Evolutionary conservation across 169 alveolate species (phyloP).

Genomic region (Babesia bigemina): DNA sequence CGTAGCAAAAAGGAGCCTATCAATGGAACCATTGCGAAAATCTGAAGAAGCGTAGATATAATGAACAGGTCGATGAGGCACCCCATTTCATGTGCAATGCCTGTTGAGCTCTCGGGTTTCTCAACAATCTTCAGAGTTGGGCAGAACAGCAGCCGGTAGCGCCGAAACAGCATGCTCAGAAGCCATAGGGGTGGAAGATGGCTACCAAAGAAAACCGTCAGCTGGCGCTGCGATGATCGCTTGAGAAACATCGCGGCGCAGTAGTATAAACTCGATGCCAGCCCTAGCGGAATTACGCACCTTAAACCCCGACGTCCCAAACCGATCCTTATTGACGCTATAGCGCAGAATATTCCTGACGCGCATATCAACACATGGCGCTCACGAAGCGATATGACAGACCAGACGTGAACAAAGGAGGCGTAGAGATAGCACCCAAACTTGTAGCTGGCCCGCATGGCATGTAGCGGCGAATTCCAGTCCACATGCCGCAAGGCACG

Average conservation of each 20-base stretch:
- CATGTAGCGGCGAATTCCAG: slow-evolving; percentile 49
- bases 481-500: slow-evolving; percentile 27
- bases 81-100: neutral
- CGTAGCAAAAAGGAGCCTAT: slow-evolving; percentile 23
- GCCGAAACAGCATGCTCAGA: slow-evolving; percentile 14
- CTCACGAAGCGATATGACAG: slow-evolving; percentile 5
- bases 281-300: slow-evolving; percentile 19
- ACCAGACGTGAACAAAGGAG: slow-evolving; percentile 7
- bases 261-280: slow-evolving; percentile 13
- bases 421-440: neutral
- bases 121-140: slow-evolving; percentile 9
- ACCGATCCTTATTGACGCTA: slow-evolving; percentile 18
- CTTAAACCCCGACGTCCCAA: slow-evolving; percentile 36
- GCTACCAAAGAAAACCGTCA: neutral
- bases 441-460: slow-evolving; percentile 1
- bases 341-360: neutral
- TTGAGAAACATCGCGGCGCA: neutral
- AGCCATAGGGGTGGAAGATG: slow-evolving; percentile 8
- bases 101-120: neutral
- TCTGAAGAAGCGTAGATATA: neutral
- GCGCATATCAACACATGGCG: slow-evolving; percentile 17
- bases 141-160: slow-evolving; percentile 13
- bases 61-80: slow-evolving; percentile 32
- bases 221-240: neutral
- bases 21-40: slow-evolving; percentile 17